These are phyloP conservation scores for Colletotrichum graminicola DNA, from an alignment of 2,329 filamentous ascomycete genomes.

Conservation along the genomic window DNA sequence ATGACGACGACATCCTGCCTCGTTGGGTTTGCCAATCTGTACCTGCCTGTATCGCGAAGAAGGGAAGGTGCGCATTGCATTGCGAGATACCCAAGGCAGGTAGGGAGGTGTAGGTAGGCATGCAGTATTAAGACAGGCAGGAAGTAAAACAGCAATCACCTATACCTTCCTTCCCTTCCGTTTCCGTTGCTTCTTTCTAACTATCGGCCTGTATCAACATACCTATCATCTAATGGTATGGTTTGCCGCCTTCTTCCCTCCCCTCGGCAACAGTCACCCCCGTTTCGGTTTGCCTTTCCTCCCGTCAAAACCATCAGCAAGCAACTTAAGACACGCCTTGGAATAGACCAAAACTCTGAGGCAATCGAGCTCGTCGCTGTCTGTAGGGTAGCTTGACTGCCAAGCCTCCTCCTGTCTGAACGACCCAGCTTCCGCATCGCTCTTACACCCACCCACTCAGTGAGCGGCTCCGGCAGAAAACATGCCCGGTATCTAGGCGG, in stretches of 20 bases:
- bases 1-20: slow-evolving; percentile 21
- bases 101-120: background rate
- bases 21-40: background rate
- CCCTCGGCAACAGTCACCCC: background rate
- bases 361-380: slow-evolving; percentile 9
- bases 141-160: background rate
- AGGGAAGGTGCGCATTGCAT: background rate
- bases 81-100: background rate
- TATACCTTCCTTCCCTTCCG: background rate
- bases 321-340: background rate
- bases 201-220: background rate
- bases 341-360: background rate
- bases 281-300: slow-evolving; percentile 13
- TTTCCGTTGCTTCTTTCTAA: background rate
- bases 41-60: background rate
- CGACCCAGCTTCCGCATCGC: too few relatives aligned
- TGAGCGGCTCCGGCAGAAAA: background rate
- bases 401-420: slow-evolving; percentile 7
- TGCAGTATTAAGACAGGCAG: background rate
- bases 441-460: too few relatives aligned
- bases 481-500: background rate
- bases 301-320: slow-evolving; percentile 18
- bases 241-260: slow-evolving; percentile 17
- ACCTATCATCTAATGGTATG: background rate
- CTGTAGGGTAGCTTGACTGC: background rate